Evolutionary conservation across 139 green algal genomes (phyloP).

Genomic region (Chlamydomonas eustigma): DNA sequence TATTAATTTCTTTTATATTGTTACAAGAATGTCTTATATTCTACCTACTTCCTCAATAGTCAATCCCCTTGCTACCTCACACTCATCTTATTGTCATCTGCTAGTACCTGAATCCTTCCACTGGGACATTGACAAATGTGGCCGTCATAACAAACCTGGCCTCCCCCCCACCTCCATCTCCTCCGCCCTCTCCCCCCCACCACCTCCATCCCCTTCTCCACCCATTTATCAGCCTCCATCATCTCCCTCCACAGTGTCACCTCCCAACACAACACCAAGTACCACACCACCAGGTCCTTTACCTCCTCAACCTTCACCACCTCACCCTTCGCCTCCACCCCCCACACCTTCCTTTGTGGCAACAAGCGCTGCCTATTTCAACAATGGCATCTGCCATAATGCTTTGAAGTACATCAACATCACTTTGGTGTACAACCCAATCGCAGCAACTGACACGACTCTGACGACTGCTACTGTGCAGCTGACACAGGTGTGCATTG

Average conservation of each 20-base stretch:
- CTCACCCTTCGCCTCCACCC: background rate
- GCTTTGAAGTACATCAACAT: conserved; percentile 26
- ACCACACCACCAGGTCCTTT: too few relatives aligned
- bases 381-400: conserved; percentile 19
- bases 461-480: background rate
- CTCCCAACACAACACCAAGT: too few relatives aligned
- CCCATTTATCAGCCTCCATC: too few relatives aligned
- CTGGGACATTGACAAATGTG: background rate
- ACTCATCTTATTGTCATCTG: too few relatives aligned
- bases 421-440: conserved; percentile 26
- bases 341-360: background rate
- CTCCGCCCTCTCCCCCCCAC: background rate
- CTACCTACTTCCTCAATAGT: too few relatives aligned
- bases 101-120: background rate
- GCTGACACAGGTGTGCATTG: background rate
- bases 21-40: too few relatives aligned
- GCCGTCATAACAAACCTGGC: background rate
- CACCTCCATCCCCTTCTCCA: background rate
- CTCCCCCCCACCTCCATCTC: background rate
- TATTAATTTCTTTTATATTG: too few relatives aligned
- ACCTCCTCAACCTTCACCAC: background rate
- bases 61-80: too few relatives aligned
- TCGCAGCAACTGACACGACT: background rate
- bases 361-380: background rate
- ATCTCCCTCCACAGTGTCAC: background rate